Base-by-base conservation (phyloP, 768 basidiomycete species). In the Candolleomyces efflorescens region DNA sequence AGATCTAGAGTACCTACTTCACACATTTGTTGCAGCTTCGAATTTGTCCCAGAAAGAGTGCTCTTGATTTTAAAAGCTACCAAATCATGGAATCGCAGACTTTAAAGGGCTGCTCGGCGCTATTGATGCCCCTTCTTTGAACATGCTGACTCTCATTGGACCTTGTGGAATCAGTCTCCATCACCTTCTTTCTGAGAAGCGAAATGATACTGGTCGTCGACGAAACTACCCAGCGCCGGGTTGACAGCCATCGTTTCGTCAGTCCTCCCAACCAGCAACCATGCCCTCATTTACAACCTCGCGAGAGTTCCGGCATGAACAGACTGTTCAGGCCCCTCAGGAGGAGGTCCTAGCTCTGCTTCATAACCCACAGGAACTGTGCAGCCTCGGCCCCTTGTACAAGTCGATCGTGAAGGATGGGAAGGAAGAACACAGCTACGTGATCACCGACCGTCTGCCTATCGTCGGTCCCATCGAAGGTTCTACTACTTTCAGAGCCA, bases 21-120 rank as follows among this genome's bases (percentile, higher is more conserved):
- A n/a, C n/a, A n/a, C n/a, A n/a, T 32, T 27, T 87, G 85, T 64
- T 70, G 78, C 80, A 83, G 87, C 83, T 58, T 51, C 32, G 17
- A n/a, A 15, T 32, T 15, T 39, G 44, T 20, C 0, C 23, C 39
- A 32, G 32, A 5, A 32, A 37, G 54, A 23, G 18, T 2, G 32
- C 2, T 32, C 27, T 32, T 5, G 32, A n/a, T n/a, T n/a, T n/a
- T 5, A 32, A 32, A 32, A 5, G 32, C 11, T 32, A 32, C 32
- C 11, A 5, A 32, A 32, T 32, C 32, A 7, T 32, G 6, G 32
- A 5, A 5, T 32, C 32, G 32, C 32, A 5, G 32, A 32, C 5
- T 1, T 32, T 32, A 11, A 32, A 32, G 11, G 32, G 32, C 1
- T 2, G 2, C 11, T n/a, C n/a, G n/a, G n/a, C n/a, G n/a, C n/a